Evolutionary conservation across 495 filamentous ascomycete genomes (phyloP).

Genomic region (Mytilinidion resinicola): DNA sequence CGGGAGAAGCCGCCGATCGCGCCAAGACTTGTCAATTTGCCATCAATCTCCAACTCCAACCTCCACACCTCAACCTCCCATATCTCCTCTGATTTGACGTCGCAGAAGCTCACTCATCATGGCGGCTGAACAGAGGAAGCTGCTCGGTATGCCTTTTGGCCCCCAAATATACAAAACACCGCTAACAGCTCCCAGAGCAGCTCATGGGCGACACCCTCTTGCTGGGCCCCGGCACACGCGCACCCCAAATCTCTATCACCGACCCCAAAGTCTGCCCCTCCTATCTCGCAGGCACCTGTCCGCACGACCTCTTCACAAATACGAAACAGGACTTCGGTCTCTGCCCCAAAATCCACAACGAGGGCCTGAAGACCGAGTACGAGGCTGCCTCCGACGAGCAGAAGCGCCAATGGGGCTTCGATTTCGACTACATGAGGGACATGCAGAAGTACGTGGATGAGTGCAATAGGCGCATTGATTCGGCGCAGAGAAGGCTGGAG

Average conservation of each 20-base stretch:
- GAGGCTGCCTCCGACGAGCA: constrained; percentile 59
- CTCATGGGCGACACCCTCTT: constrained; percentile 81
- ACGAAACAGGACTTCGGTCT: constrained; percentile 95
- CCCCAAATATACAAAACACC: background rate
- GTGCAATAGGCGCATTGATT: constrained; percentile 89
- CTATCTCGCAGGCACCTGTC: constrained; percentile 89
- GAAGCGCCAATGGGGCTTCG: constrained; percentile 77
- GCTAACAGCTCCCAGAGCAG: constrained; percentile 34
- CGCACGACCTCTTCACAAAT: constrained; percentile 99
- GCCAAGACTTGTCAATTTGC: background rate
- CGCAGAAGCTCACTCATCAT: constrained; percentile 42
- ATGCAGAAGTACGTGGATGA: constrained; percentile 94
- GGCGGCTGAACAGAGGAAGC: constrained; percentile 92
- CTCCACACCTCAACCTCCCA: background rate
- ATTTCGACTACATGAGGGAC: constrained; percentile 93
- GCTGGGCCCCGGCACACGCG: constrained; percentile 62
- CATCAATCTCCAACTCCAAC: background rate
- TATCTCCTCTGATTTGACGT: background rate
- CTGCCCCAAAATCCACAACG: constrained; percentile 85
- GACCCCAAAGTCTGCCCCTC: constrained; percentile 94
- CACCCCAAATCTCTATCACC: constrained; percentile 75
- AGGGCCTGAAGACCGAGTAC: constrained; percentile 83
- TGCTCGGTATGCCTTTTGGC: constrained; percentile 58
- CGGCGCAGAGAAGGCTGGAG: constrained; percentile 82
- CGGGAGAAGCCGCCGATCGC: background rate